Evolutionary conservation across 352 stramenopile species (phyloP), one percentile per base, ranked within the genome.

Genomic region (Phytophthora nicotianae): DNA sequence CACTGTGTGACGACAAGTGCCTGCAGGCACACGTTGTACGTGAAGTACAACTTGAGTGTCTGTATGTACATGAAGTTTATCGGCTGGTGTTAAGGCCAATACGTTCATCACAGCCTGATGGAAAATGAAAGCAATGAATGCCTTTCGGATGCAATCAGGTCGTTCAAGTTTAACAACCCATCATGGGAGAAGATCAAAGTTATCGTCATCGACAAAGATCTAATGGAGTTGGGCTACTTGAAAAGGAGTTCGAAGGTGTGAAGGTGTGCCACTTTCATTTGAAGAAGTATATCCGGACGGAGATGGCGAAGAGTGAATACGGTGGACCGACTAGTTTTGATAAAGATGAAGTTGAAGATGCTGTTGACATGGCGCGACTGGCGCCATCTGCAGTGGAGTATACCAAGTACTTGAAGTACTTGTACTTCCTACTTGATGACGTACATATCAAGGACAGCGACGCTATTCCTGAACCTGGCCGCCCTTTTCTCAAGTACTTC

Each of bases 381-480:
- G 26, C 46, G 0, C 1, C 27, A 0, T n/a, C 46, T 16, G 7
- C 41, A 0, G 11, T 42, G 10, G 47, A 53, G 3, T 53, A 53
- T 17, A 53, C 27, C 5, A 53, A 53, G 47, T 53, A 42, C 16
- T 20, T 53, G 3, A 53, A 53, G 47, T 52, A 41, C n/a, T 10
- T 40, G 26, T 41, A 52, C 2, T 52, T 52, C 17, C 16, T 52
- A n/a, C 26, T 52, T 0, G 24, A 52, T 8, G 6, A 8, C 0
- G 16, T 52, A 26, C 24, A 40, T 0, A 6, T 41, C 3, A 8
- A 2, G 0, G 7, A 6, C 0, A 5, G 2, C 6, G 46, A 3
- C 7, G 8, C 24, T 29, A 52, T 52, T 11, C 14, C 26, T 24
- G 46, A 40, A 8, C n/a, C 26, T 16, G 19, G 17, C 7, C 46